Evolutionary conservation across 257 asterid genomes (phyloP).

Genomic region (Solanum pimpinellifolium): DNA sequence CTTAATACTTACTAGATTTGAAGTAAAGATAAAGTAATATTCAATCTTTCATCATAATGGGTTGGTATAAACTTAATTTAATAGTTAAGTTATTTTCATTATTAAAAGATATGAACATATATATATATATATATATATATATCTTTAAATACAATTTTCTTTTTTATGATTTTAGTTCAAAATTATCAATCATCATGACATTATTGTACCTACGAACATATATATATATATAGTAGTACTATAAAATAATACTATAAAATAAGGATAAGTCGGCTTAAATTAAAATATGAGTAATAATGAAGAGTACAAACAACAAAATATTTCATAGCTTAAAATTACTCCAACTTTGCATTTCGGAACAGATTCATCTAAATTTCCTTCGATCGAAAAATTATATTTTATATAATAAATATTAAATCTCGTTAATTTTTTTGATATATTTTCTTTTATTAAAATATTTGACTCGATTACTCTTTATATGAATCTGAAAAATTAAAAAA

Average conservation of each 20-base stretch:
- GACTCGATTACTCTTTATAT: fast-evolving
- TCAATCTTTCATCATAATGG: background rate
- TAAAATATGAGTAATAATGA: background rate
- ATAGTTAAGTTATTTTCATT: too few relatives aligned
- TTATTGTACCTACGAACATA: background rate
- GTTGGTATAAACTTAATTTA: background rate
- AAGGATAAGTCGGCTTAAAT: background rate
- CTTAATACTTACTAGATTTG: background rate
- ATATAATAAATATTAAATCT: background rate
- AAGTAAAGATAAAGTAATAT: background rate
- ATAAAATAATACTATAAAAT: background rate
- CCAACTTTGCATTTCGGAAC: background rate
- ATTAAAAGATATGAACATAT: too few relatives aligned
- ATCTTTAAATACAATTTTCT: background rate
- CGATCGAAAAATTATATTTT: background rate
- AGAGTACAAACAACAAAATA: background rate
- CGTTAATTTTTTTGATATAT: background rate
- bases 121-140: too few relatives aligned
- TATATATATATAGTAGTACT: background rate
- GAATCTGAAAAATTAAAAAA: background rate
- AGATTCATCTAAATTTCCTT: background rate
- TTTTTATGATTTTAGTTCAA: background rate
- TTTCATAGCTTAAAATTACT: background rate
- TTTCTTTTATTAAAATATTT: background rate
- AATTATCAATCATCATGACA: background rate